phyloP scores from a whole-genome alignment of 345 rosid genomes.

The Psidium guajava region DNA sequence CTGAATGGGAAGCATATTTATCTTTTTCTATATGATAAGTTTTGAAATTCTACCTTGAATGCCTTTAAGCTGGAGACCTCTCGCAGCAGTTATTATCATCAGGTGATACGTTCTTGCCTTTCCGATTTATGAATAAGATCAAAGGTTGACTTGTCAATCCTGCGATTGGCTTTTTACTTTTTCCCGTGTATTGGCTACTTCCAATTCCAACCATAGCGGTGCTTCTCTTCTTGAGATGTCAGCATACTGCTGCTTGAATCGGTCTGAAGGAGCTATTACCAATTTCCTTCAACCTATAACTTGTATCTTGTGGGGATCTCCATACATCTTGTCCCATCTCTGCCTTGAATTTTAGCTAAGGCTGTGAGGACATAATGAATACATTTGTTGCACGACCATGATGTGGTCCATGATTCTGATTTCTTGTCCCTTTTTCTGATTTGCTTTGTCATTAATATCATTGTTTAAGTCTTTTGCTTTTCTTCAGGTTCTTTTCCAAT shows the following conservation, averaged over 20 bases:
- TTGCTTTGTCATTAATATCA: neutral
- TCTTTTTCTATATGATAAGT: neutral
- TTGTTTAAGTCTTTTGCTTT: neutral
- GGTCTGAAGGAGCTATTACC: neutral
- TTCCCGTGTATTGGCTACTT: neutral
- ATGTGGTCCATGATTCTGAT: neutral
- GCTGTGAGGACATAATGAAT: neutral
- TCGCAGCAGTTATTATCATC: neutral
- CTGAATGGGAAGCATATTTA: neutral
- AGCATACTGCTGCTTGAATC: neutral
- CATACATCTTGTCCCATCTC: neutral
- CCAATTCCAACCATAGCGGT: neutral
- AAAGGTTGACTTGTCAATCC: neutral
- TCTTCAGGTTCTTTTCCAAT: neutral
- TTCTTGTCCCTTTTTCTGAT: neutral
- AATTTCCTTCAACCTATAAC: neutral
- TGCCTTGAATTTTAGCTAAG: neutral
- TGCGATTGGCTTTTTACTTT: neutral
- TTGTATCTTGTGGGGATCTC: neutral
- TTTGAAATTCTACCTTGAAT: neutral
- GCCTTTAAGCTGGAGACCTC: neutral
- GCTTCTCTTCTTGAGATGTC: neutral
- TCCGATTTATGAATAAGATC: neutral
- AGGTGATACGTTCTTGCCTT: neutral
- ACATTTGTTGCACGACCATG: neutral